Base-by-base conservation (phyloP, 1,284 basidiomycete genomes). In the Singerocomus rubriflavus region DNA sequence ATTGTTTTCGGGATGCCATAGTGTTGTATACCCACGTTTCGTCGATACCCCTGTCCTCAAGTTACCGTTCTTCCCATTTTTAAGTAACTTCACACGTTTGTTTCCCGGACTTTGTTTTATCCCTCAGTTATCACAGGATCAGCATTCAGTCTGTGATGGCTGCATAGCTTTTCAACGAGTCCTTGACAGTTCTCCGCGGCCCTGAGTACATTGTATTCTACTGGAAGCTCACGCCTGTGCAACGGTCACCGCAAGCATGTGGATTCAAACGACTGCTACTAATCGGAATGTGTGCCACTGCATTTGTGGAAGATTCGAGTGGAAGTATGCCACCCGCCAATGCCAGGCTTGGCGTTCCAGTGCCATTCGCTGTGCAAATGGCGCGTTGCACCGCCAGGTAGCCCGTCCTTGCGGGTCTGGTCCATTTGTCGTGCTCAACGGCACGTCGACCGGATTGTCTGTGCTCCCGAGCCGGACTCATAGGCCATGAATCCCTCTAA, bases 1-100 rank as follows among this genome's bases (percentile, higher is more conserved):
- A 10, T 46, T 16, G 17, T 13, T 42, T 45, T 47, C 16, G 11
- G 31, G 38, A 21, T 38, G 21, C 26, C 21, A 49, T 26, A 32
- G 38, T 16, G 26, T 38, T 52, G 14, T n/a, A 26, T 39, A 38
- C 31, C 3, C 42, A 38, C 12, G 10, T n/a, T 6, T 8, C 21
- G 17, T 36, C 17, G 13, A 55, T 55, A 50, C 42, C 48, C 44
- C 16, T 27, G n/a, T n/a, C 16, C 12, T 16, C 6, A 16, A 17
- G 25, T 1, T 37, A 5, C 37, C 21, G 1, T n/a, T 12, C 11
- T 9, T 17, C 14, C 10, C 31, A 3, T 31, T 4, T 34, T 31
- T 21, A 21, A 21, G 21, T 21, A 21, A 21, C 21, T 21, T 21
- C 21, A 21, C 21, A 21, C 21, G 21, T 26, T 21, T 45, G 21